These are phyloP conservation scores for Coemansia sp. DNA, from an alignment of 192 early-diverging fungal genomes.

Conservation along the genomic window DNA sequence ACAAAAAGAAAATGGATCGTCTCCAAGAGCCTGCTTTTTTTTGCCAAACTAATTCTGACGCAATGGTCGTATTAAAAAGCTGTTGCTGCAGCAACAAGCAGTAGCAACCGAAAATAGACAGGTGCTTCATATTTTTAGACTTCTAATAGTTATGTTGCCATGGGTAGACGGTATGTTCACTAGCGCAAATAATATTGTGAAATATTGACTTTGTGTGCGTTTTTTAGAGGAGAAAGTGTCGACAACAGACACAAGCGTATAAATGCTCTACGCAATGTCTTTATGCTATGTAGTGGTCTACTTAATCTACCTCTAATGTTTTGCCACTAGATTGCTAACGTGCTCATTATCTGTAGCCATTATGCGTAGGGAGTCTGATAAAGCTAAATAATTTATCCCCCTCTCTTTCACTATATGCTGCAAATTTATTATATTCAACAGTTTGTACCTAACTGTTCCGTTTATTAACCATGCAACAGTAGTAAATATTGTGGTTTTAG, in stretches of 20 bases:
- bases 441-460: no score
- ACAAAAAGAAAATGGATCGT: not conserved
- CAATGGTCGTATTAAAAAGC: no score
- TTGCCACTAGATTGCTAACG: not conserved
- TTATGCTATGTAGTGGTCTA: not conserved
- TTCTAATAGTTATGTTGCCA: not conserved
- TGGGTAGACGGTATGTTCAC: not conserved
- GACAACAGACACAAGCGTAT: not conserved
- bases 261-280: not conserved
- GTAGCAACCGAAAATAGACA: not conserved
- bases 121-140: not conserved
- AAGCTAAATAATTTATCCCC: not conserved
- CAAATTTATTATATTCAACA: not conserved
- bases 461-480: no score
- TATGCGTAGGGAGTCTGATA: not conserved
- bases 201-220: not conserved
- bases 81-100: no score
- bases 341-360: not conserved
- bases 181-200: not conserved
- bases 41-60: no score
- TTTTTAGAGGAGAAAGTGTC: not conserved
- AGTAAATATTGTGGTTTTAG: no score
- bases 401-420: not conserved
- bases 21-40: not conserved
- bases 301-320: not conserved